phyloP scores from a whole-genome alignment of 371 early-diverging fungal species.

The Mortierella sp. region DNA sequence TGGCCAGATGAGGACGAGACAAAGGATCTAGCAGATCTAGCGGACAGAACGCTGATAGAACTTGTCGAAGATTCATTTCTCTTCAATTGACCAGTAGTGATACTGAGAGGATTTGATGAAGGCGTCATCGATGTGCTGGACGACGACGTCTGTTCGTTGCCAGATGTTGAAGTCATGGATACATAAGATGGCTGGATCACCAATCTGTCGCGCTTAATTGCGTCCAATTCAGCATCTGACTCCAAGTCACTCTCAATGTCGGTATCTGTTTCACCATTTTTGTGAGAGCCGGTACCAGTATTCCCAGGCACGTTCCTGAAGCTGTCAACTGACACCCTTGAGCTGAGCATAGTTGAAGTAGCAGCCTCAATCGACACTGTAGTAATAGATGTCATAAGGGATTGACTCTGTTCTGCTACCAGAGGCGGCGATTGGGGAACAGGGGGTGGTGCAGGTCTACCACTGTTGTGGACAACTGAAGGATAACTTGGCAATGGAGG shows the following conservation, averaged over 20 bases:
- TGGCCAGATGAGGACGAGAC: constrained; percentile 25
- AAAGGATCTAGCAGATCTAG: constrained; percentile 37
- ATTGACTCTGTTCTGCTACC: constrained; percentile 7
- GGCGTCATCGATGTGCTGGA: not conserved
- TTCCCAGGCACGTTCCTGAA: constrained; percentile 52
- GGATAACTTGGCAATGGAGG: constrained; percentile 30
- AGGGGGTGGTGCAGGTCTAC: constrained; percentile 27
- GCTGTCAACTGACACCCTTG: constrained; percentile 48
- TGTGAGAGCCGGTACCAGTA: not conserved
- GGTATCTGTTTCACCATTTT: constrained; percentile 2
- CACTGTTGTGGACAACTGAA: not conserved
- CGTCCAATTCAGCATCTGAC: constrained; percentile 22
- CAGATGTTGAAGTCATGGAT: constrained; percentile 17
- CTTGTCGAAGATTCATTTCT: constrained; percentile 41
- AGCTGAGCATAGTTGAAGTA: constrained; percentile 34
- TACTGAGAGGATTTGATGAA: constrained; percentile 17
- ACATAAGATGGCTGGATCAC: constrained; percentile 31
- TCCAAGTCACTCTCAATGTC: constrained; percentile 30
- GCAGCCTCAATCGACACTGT: constrained; percentile 53
- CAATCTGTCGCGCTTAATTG: constrained; percentile 12
- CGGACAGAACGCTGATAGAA: constrained; percentile 30
- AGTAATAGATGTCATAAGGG: constrained; percentile 36
- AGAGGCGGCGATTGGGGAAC: constrained; percentile 36
- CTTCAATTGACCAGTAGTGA: constrained; percentile 19
- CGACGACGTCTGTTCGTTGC: not conserved